Conservation (phyloP, 768 basidiomycete species). For the Panaeolus papilionaceus region DNA sequence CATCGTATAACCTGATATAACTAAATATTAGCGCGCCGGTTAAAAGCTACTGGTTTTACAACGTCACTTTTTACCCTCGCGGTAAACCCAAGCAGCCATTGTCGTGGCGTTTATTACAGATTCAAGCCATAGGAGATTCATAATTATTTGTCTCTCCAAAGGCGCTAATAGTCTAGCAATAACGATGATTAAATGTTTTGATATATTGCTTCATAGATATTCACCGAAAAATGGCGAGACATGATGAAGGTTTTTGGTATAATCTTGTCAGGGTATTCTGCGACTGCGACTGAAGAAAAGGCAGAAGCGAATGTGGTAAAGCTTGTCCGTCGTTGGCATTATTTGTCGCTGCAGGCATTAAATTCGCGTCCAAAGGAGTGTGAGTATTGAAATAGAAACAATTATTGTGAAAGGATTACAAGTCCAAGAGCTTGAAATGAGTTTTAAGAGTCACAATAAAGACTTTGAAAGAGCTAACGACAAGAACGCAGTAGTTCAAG, state of each 20-base stretch:
- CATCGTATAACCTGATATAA: slow-evolving; percentile 68
- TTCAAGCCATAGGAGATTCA: slow-evolving; percentile 92
- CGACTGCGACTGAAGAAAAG: slow-evolving; percentile 83
- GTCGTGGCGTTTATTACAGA: slow-evolving; percentile 67
- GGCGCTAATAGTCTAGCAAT: slow-evolving; percentile 70
- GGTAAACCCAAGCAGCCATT: slow-evolving; percentile 79
- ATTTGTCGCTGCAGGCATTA: slow-evolving; percentile 32
- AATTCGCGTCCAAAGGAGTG: slow-evolving; percentile 35
- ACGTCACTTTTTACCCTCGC: slow-evolving; percentile 70
- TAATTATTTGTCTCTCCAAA: slow-evolving; percentile 83
- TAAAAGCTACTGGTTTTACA: not conserved
- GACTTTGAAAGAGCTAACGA: not conserved
- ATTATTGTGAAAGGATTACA: slow-evolving; percentile 3
- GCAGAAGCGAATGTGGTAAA: slow-evolving; percentile 69
- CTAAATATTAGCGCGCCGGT: slow-evolving; percentile 16
- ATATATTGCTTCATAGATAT: slow-evolving; percentile 29
- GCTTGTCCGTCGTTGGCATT: slow-evolving; percentile 30
- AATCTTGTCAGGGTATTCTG: slow-evolving; percentile 79
- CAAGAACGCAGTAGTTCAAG: not conserved
- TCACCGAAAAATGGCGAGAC: slow-evolving; percentile 89
- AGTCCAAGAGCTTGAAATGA: not conserved
- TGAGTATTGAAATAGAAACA: slow-evolving; percentile 10
- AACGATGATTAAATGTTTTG: slow-evolving; percentile 28
- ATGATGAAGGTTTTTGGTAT: slow-evolving; percentile 87
- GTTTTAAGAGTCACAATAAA: not conserved